Percentiles rank a stretch among this genome's conserved stretches.
phyloP scores from a whole-genome alignment of 2,329 filamentous ascomycete genomes.

The Claviceps pusilla region DNA sequence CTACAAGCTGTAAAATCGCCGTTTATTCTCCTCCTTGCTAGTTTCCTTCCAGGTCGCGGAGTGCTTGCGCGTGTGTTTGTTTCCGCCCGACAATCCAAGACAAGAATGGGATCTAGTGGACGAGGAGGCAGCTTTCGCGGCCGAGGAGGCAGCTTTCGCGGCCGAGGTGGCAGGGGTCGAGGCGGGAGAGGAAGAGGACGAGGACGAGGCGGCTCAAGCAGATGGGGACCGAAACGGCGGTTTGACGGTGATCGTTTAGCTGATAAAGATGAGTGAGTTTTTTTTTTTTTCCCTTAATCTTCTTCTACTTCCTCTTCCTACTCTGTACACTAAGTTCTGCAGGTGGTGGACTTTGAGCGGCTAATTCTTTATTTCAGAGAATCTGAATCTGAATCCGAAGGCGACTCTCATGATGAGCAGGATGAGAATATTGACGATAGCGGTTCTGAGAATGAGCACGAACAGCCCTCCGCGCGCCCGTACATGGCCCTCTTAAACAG shows the following conservation, averaged over 20 bases:
- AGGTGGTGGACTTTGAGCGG: neutral
- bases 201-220: conserved; percentile 19
- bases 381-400: conserved; percentile 6
- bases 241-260: conserved; percentile 23
- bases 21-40: neutral
- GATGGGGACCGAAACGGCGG: conserved; percentile 22
- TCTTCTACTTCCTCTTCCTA: neutral
- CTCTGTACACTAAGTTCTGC: neutral
- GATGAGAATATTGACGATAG: conserved; percentile 24
- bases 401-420: conserved; percentile 17
- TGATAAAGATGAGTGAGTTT: conserved; percentile 22
- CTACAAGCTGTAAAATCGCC: neutral
- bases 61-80: neutral
- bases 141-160: conserved; percentile 18
- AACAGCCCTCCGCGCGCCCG: conserved; percentile 27
- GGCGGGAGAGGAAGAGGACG: conserved; percentile 11
- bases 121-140: conserved; percentile 20
- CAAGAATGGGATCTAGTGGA: conserved; percentile 22
- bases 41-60: neutral
- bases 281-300: neutral
- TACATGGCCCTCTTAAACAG: conserved; percentile 46
- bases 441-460: conserved; percentile 29
- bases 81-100: neutral
- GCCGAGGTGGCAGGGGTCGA: conserved; percentile 16
- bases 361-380: conserved; percentile 5